phyloP scores from a whole-genome alignment of 2,329 filamentous ascomycete species.

The Ophiocordyceps camponoti-floridani region DNA sequence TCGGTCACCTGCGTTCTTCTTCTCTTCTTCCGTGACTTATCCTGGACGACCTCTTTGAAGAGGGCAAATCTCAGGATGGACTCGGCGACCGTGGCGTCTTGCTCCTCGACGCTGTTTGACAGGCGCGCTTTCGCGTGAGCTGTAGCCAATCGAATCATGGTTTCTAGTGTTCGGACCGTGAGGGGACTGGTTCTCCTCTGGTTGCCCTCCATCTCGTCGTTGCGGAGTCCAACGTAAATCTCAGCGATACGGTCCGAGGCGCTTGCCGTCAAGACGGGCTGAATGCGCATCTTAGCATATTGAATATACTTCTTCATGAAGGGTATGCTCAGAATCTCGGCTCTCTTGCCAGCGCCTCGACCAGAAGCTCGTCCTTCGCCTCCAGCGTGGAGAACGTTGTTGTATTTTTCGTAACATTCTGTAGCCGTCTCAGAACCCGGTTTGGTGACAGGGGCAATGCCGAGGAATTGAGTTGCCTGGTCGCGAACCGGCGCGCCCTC shows the following conservation, averaged over 20 bases:
- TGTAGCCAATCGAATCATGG: conserved; percentile 93
- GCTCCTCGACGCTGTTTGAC: conserved; percentile 56
- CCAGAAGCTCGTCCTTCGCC: conserved; percentile 55
- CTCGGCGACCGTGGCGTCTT: conserved; percentile 76
- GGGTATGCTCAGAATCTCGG: conserved; percentile 83
- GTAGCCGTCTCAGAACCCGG: conserved; percentile 57
- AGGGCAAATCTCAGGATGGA: conserved; percentile 82
- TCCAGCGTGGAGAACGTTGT: conserved; percentile 86
- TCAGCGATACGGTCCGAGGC: conserved; percentile 83
- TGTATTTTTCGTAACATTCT: conserved; percentile 91
- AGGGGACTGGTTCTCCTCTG: conserved; percentile 94
- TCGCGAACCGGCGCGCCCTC: conserved; percentile 91
- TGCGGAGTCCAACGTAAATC: conserved; percentile 80
- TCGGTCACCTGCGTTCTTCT: conserved; percentile 47
- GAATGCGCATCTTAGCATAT: conserved; percentile 84
- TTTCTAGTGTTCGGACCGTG: conserved; percentile 89
- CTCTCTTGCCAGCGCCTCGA: conserved; percentile 55
- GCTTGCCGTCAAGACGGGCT: conserved; percentile 77
- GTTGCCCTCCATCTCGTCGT: conserved; percentile 90
- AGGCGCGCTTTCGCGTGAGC: conserved; percentile 97
- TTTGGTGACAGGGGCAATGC: conserved; percentile 70
- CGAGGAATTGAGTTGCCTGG: conserved; percentile 64
- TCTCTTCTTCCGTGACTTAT: conserved; percentile 67
- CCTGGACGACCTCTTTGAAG: conserved; percentile 83
- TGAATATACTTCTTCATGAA: conserved; percentile 99